Percentiles rank a stretch among this genome's conserved stretches.
phyloP scores from a whole-genome alignment of 176 grass and related monocot species.

The Tuctoria greenei region DNA sequence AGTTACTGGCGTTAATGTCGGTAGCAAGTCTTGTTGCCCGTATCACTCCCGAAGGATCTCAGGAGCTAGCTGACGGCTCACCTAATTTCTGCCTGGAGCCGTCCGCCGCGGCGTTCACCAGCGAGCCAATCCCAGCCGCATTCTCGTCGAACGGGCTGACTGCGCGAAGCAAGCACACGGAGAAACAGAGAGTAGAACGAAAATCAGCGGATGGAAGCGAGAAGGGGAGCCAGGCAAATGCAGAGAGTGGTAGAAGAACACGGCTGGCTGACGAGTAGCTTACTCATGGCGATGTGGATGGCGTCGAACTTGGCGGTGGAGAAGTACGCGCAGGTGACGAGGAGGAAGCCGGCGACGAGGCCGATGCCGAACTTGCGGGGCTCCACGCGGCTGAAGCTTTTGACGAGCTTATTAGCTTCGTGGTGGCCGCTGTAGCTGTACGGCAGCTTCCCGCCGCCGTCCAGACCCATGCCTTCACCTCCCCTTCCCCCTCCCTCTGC shows the following conservation, averaged over 20 bases:
- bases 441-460: constrained; percentile 42
- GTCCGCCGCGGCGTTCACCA: constrained; percentile 6
- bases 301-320: constrained; percentile 70
- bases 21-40: background rate
- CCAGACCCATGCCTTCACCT: constrained; percentile 39
- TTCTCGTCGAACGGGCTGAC: constrained; percentile 25
- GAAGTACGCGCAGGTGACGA: constrained; percentile 71
- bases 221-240: background rate
- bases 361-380: constrained; percentile 51
- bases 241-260: background rate
- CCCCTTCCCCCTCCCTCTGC: background rate
- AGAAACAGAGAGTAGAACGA: background rate
- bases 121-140: constrained; percentile 28
- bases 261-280: background rate
- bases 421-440: constrained; percentile 15
- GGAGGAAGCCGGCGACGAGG: constrained; percentile 56
- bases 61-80: constrained; percentile 13
- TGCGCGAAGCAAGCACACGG: background rate
- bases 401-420: constrained; percentile 52
- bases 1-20: background rate
- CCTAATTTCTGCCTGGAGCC: constrained; percentile 26
- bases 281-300: constrained; percentile 52
- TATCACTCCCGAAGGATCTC: constrained; percentile 13
- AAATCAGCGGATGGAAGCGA: background rate
- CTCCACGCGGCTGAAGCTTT: constrained; percentile 57